Base-by-base conservation (phyloP, 306 rosid genomes). In the Cucurbita moschata region DNA sequence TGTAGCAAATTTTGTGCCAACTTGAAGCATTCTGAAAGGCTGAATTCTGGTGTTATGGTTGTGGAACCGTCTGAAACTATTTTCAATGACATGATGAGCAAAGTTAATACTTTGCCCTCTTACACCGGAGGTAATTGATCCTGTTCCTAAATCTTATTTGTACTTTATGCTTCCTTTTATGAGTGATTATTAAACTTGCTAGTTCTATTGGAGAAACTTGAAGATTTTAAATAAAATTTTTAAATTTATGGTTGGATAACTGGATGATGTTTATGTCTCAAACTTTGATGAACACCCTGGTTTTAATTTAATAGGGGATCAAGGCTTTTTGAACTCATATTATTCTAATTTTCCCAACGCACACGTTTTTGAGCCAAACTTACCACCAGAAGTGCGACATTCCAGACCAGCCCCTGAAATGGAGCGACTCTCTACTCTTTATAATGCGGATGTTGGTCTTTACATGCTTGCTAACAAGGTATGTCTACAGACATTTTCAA, bases 391-490 rank as follows among this genome's bases (percentile, higher is more conserved):
- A 58, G 83, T 43, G 68, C 75, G 80, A 79, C 87, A 82, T 5
- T 84, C 99, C 79, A 88, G 91, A 82, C 86, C 90, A 6, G 26
- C 75, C 81, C 96, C 96, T 60, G 82, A 87, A 81, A 89, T 95
- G 99, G 96, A 95, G 91, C 86, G 99, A 77, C 91, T 95, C 16
- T 95, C 99, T 4, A 95, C 99, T 39, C 82, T 95, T 40, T 95
- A 95, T 80, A 95, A 95, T 81, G 99, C 99, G 66, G 99, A 95
- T 80, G 99, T 95, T 59, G 99, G 99, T 87, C 97, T 95, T 77
- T 91, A 89, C 87, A 95, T 95, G 99, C 99, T 95, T 14, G 99
- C 99, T 71, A 95, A 91, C 83, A 95, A 95, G 99, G 99, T 95
- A 64, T 40, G 0, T 84, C 38, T 79, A 16, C 37, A 54, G 57